Base-by-base conservation (phyloP, 768 basidiomycete species). In the Fibroporia radiculosa region DNA sequence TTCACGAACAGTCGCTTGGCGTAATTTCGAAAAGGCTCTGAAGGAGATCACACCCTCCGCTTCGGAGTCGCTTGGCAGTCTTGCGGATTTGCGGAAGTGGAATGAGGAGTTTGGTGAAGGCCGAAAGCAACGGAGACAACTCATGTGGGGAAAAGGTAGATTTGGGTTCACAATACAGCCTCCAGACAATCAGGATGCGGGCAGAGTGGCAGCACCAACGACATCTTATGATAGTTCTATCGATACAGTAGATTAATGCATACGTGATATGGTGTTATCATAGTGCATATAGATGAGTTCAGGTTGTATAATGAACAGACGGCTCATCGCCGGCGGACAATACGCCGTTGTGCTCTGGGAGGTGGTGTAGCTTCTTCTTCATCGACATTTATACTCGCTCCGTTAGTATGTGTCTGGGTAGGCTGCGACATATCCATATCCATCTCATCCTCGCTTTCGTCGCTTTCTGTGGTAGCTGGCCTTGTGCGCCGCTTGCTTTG, bases 21-120 rank as follows among this genome's bases (percentile, higher is more conserved):
- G 69, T 45, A 86, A 97, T 57, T 96, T 97, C 58, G 70, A 69
- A 18, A 82, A 86, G 56, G 93, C 93, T 0, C 69, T 96, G 47
- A 81, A 77, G 52, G 92, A 97, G 63, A 93, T 95, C 51, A 84
- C 85, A 2, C 89, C 93, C 11, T 93, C 90, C 0, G 83, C 82
- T 4, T 92, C 91, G 3, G 93, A 95, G 63, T 71, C 77, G 11
- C 66, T 87, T 2, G 86, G 85, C 38, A 84, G 76, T 39, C 75
- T 90, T 26, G 66, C 80, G 1, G 84, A 85, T 45, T 67, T 92
- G 34, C 75, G 83, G 34, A 85, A 83, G 65, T 93, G 90, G 90
- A 93, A 95, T 49, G 86, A 93, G 37, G 87, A 93, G 60, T 93
- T 92, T 62, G 93, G 93, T 20, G 92, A 95, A 61, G 91, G 90